Conservation (phyloP, 1,139 yeast genomes). For the Diutina scorzettiae region DNA sequence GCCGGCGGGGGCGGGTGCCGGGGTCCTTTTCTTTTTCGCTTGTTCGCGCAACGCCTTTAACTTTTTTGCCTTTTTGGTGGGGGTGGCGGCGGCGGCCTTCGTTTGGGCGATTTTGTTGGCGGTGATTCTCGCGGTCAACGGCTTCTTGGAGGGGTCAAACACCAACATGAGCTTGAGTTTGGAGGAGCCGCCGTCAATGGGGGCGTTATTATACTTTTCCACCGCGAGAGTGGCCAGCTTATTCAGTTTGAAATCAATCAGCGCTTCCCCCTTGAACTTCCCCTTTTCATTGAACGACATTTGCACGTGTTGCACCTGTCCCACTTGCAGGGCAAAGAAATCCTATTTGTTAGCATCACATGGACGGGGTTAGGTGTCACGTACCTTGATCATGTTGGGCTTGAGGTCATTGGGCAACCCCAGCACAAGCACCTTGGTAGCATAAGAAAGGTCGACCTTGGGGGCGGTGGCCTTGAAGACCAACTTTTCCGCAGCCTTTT, state of each 20-base stretch:
- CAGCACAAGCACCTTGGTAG: conserved; percentile 65
- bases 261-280: conserved; percentile 84
- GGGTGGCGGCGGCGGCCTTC: conserved; percentile 9
- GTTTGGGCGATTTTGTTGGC: conserved; percentile 24
- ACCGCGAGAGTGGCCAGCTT: conserved; percentile 66
- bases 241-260: conserved; percentile 59
- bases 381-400: conserved; percentile 71
- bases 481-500: conserved; percentile 15
- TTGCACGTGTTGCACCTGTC: conserved; percentile 64
- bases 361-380: conserved; percentile 26
- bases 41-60: conserved; percentile 12
- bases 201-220: conserved; percentile 80
- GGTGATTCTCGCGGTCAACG: conserved; percentile 60
- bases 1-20: conserved; percentile 27
- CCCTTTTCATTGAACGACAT: conserved; percentile 83
- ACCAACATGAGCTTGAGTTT: conserved; percentile 76
- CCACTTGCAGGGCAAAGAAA: conserved; percentile 79
- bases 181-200: conserved; percentile 78
- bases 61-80: conserved; percentile 11
- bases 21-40: conserved; percentile 32
- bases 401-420: conserved; percentile 74
- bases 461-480: conserved; percentile 11
- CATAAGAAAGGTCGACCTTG: conserved; percentile 40
- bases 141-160: conserved; percentile 72
- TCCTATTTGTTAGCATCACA: conserved; percentile 40